Conservation (phyloP, 116 monocot species). For the Thalassia testudinum region DNA sequence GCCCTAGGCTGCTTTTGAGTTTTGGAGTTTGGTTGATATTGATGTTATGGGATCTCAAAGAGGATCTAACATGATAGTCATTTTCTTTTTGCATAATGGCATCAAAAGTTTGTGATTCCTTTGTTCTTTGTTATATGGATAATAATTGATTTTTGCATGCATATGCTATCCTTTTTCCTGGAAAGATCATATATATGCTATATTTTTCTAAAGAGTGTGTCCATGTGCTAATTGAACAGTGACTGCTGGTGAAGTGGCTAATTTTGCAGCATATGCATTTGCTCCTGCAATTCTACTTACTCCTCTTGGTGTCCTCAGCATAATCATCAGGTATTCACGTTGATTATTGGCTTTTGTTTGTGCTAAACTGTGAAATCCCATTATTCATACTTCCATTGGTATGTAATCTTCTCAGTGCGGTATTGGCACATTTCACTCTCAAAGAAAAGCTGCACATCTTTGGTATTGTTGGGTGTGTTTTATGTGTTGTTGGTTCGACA, state of each 20-base stretch:
- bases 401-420: constrained; percentile 25
- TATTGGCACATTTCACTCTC: constrained; percentile 63
- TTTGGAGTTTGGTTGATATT: no score
- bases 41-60: no score
- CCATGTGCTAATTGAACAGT: constrained; percentile 17
- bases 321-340: constrained; percentile 40
- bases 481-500: constrained; percentile 63
- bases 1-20: no score
- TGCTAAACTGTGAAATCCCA: not conserved
- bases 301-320: constrained; percentile 66
- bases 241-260: constrained; percentile 30
- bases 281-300: constrained; percentile 69
- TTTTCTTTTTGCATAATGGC: no score
- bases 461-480: constrained; percentile 59
- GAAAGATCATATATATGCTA: no score
- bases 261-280: constrained; percentile 39
- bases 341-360: not conserved
- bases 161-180: no score
- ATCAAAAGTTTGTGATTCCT: no score
- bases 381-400: not conserved
- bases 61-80: no score
- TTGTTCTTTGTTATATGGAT: no score
- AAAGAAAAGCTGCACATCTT: constrained; percentile 50
- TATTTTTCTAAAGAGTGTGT: no score
- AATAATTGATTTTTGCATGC: no score